phyloP scores from a whole-genome alignment of 2,329 filamentous ascomycete species.

The Thielaviopsis ethacetica region DNA sequence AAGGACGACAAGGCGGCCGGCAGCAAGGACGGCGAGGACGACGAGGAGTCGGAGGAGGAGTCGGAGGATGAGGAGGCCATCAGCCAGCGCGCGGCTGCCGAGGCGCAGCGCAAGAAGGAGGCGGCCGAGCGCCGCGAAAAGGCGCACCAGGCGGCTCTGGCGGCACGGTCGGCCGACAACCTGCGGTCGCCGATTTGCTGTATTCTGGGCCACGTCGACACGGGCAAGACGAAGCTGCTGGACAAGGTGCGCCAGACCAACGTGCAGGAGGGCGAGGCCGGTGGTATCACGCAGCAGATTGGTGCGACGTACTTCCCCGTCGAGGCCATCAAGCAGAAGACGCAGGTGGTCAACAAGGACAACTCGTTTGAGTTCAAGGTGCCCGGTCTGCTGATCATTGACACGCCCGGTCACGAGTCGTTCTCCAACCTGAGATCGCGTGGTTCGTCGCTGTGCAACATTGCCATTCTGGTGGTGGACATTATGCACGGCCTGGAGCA shows the following conservation, averaged over 20 bases:
- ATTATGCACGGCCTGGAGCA: slow-evolving; percentile 99
- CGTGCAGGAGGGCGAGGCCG: slow-evolving; percentile 95
- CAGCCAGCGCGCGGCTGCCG: slow-evolving; percentile 56
- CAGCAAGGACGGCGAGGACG: slow-evolving; percentile 16
- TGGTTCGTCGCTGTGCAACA: slow-evolving; percentile 97
- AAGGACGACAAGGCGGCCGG: slow-evolving; percentile 25
- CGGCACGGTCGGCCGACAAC: slow-evolving; percentile 82
- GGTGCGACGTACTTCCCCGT: slow-evolving; percentile 98
- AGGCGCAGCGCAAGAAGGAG: slow-evolving; percentile 68
- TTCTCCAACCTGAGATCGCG: slow-evolving; percentile 96
- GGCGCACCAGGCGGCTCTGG: slow-evolving; percentile 80
- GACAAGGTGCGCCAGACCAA: slow-evolving; percentile 98
- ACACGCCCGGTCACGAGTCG: slow-evolving; percentile 98
- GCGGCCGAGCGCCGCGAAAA: slow-evolving; percentile 77
- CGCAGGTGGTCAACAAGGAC: slow-evolving; percentile 80
- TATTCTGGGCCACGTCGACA: slow-evolving; percentile 99
- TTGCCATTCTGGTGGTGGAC: slow-evolving; percentile 95
- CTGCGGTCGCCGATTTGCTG: slow-evolving; percentile 96
- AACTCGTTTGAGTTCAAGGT: slow-evolving; percentile 91
- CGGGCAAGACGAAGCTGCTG: slow-evolving; percentile 96
- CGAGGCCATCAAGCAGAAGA: slow-evolving; percentile 85
- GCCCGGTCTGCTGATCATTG: slow-evolving; percentile 87
- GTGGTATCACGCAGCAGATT: slow-evolving; percentile 98
- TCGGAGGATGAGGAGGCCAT: slow-evolving; percentile 55
- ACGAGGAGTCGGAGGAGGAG: slow-evolving; percentile 39